Evolutionary conservation across 176 grass and related monocot genomes (phyloP).

Genomic region (Oryza glumipatula): DNA sequence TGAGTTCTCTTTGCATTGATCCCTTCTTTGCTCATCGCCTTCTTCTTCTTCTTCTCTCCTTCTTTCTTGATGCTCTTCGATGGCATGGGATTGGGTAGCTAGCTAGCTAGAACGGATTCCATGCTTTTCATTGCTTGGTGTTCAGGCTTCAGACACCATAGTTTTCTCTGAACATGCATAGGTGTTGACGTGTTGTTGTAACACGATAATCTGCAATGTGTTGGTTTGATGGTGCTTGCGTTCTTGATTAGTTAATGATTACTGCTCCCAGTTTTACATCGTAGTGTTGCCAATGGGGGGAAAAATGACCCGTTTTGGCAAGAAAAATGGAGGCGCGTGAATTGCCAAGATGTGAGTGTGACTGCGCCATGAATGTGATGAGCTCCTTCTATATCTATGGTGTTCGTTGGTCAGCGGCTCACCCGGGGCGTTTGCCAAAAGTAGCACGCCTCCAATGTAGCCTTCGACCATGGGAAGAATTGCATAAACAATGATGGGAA

Average conservation of each 20-base stretch:
- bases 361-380: conserved; percentile 8
- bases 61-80: background rate
- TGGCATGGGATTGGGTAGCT: background rate
- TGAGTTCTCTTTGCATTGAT: conserved; percentile 33
- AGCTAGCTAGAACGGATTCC: background rate
- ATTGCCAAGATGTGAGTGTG: background rate
- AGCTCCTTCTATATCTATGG: background rate
- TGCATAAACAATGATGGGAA: conserved; percentile 44
- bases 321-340: background rate
- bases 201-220: background rate
- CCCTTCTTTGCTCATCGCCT: background rate
- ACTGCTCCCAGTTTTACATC: background rate
- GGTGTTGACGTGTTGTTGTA: background rate
- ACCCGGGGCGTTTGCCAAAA: conserved; percentile 37
- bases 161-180: background rate
- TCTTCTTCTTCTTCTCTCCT: background rate
- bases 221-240: background rate
- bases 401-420: background rate
- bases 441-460: conserved; percentile 54
- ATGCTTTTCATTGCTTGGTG: background rate
- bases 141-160: background rate
- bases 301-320: background rate
- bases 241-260: background rate
- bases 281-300: background rate
- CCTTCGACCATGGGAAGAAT: background rate